Base-by-base conservation (phyloP, 2,329 filamentous ascomycete genomes). In the Elsinoe fawcettii region DNA sequence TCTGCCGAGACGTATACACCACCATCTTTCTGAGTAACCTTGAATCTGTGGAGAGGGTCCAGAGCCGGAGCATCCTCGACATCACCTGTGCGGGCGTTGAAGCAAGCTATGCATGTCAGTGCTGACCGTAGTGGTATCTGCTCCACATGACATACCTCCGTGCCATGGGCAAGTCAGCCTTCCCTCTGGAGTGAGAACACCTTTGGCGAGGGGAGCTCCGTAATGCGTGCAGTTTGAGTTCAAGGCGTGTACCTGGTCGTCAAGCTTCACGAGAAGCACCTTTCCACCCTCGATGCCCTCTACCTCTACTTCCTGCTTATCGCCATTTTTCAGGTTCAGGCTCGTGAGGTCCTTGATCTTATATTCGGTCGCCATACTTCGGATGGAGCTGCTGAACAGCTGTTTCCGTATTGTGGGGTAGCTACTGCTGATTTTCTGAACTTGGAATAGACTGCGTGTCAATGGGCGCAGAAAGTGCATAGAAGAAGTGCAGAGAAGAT, bases 111-210 rank as follows among this genome's bases (percentile, higher is more conserved):
- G 65, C 41, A 67, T 43, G 43, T 47, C 20, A 18, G 36, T 18
- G 12, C n/a, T 27, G n/a, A 5, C 27, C 27, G 9, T 30, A 9
- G 9, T 30, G 27, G 9, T 30, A 5, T 9, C 5, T 30, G 27
- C 27, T 5, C 27, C 5, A 30, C 5, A 30, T 9, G 27, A 30
- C 27, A 5, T 70, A 93, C 89, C 90, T 75, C 92, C 92, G 70
- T 97, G 92, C 93, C 93, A 97, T 2, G 92, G 90, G 70, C 93
- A 99, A 5, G 89, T 96, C 61, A 99, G 73, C 53, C 90, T 81
- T 4, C 93, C 93, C 63, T 87, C 85, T 2, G 83, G 82, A 6
- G 88, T 88, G 61, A 99, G 74, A 6, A 97, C 85, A 56, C 93
- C 93, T 64, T 92, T 90, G 55, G 84, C 83, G 62, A 99, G 74